Conservation (phyloP, 2,329 filamentous ascomycete species). For the Monosporascus ibericus region DNA sequence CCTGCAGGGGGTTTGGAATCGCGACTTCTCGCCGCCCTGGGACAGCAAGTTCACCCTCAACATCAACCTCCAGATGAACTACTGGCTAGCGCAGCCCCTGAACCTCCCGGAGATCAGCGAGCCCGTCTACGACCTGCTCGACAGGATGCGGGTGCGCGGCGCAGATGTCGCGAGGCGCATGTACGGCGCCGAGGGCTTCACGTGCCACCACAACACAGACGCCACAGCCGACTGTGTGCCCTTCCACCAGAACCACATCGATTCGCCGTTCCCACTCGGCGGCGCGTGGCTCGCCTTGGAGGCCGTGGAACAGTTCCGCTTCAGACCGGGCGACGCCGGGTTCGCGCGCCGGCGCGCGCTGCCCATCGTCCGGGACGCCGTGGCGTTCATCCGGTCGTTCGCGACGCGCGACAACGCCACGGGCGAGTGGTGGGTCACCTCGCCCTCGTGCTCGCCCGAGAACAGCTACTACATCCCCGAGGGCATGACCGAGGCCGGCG, state of each 20-base stretch:
- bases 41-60: slow-evolving; percentile 45
- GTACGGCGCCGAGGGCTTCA: slow-evolving; percentile 15
- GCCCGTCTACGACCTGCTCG: slow-evolving; percentile 5
- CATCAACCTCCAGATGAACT: slow-evolving; percentile 49
- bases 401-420: background rate
- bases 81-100: slow-evolving; percentile 33
- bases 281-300: slow-evolving; percentile 5
- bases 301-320: slow-evolving; percentile 5
- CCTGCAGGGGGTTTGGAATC: slow-evolving; percentile 40
- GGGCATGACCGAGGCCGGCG: background rate
- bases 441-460: slow-evolving; percentile 5
- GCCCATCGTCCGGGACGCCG: slow-evolving; percentile 3
- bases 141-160: slow-evolving; percentile 13
- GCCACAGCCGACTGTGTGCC: slow-evolving; percentile 16
- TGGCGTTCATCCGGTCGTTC: slow-evolving; percentile 2
- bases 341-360: slow-evolving; percentile 2
- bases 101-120: slow-evolving; percentile 19
- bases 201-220: slow-evolving; percentile 19
- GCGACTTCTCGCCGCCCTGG: slow-evolving; percentile 36
- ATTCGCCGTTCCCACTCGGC: slow-evolving; percentile 3
- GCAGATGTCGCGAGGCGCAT: slow-evolving; percentile 15
- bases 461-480: slow-evolving; percentile 7
- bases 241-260: slow-evolving; percentile 2
- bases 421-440: slow-evolving; percentile 2
- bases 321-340: background rate